Evolutionary conservation across 768 basidiomycete genomes (phyloP).

Genomic region (Gloeopeniophorella convolvens): DNA sequence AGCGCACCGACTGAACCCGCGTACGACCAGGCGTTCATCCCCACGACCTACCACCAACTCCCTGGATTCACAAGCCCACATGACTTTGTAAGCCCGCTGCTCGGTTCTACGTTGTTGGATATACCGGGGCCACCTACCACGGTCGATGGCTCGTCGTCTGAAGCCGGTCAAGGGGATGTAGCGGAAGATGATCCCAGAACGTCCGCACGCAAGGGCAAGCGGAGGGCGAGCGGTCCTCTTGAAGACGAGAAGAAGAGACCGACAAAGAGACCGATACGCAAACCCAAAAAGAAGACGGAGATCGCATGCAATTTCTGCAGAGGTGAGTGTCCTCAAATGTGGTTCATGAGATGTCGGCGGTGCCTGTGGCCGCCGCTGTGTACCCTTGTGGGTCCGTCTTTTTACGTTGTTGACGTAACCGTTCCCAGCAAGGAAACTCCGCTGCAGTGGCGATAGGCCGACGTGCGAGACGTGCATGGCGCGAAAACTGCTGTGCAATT

Average conservation of each 20-base stretch:
- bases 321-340: conserved; percentile 37
- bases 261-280: conserved; percentile 17
- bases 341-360: conserved; percentile 4
- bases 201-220: conserved; percentile 9
- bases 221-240: neutral
- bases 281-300: conserved; percentile 38
- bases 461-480: conserved; percentile 55
- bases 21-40: neutral
- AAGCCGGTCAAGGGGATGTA: conserved; percentile 9
- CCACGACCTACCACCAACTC: neutral
- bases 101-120: conserved; percentile 7
- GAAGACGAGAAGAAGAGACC: conserved; percentile 1
- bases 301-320: conserved; percentile 78
- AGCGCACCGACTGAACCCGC: too few species aligned
- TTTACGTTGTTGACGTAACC: conserved; percentile 5
- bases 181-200: conserved; percentile 1
- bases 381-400: conserved; percentile 6
- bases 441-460: conserved; percentile 63
- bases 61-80: conserved; percentile 2
- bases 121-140: conserved; percentile 3
- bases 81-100: conserved; percentile 8
- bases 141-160: conserved; percentile 13
- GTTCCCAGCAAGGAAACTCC: conserved; percentile 61
- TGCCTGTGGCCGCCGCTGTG: conserved; percentile 2
- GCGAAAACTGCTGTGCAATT: conserved; percentile 47